Evolutionary conservation across 139 green algal genomes (phyloP).

Genomic region (Astrephomene gubernaculifera): DNA sequence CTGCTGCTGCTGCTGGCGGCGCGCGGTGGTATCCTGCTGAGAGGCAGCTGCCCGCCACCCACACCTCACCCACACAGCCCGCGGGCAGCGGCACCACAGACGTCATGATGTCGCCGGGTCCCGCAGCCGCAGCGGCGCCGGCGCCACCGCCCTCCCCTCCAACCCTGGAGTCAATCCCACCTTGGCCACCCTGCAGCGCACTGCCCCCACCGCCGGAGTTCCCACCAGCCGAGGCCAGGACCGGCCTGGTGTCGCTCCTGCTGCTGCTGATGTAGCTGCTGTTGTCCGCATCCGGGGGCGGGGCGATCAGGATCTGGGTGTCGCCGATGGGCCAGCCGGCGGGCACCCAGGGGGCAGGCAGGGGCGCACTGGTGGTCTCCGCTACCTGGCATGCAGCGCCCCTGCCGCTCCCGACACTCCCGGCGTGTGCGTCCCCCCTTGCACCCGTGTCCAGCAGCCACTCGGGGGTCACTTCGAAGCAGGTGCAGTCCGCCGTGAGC

Average conservation of each 20-base stretch:
- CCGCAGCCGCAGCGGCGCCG: background rate
- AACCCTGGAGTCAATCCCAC: too few species aligned
- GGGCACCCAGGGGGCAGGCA: conserved; percentile 17
- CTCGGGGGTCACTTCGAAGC: background rate
- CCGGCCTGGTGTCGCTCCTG: too few species aligned
- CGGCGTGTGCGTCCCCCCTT: too few species aligned
- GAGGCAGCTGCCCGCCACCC: conserved; percentile 57
- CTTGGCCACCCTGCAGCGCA: too few species aligned
- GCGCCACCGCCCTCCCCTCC: background rate
- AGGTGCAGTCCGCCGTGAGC: conserved; percentile 49
- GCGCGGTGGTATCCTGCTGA: conserved; percentile 57
- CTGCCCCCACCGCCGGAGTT: too few species aligned
- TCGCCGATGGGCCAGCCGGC: conserved; percentile 34
- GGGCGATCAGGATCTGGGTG: conserved; percentile 25
- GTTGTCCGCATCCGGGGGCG: background rate
- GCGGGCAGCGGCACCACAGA: background rate
- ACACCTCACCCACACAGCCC: conserved; percentile 63
- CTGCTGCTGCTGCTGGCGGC: background rate
- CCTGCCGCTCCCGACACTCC: too few species aligned
- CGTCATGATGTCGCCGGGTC: background rate
- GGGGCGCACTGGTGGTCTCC: too few species aligned
- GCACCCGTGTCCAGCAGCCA: too few species aligned
- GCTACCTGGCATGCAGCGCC: too few species aligned
- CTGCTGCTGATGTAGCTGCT: too few species aligned
- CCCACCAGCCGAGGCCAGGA: too few species aligned